Evolutionary conservation across 2,329 filamentous ascomycete genomes (phyloP), one percentile per base, ranked within the genome.

Genomic region (Alternaria panax): DNA sequence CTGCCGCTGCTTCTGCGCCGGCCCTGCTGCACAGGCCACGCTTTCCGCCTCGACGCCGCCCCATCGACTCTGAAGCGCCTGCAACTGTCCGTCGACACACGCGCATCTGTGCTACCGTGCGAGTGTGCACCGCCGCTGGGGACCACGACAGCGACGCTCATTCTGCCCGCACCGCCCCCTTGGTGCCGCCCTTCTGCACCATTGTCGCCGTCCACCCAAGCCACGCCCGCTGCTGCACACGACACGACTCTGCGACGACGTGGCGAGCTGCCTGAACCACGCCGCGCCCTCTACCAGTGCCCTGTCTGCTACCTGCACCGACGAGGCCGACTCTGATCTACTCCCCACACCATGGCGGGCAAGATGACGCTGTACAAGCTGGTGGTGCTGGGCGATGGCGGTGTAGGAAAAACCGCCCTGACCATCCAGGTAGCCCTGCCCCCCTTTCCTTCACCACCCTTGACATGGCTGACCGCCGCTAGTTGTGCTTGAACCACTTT

Each of bases 401-500:
- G 93, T 81, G 93, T 97, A 63, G 93, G 93, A 71, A 97, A 97
- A 82, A 97, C 93, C 51, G 93, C 93, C 74, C 84, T 97, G 77
- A 97, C 93, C 59, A 97, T 97, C 77, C 93, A 88, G 82, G 86
- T 88, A 94, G 81, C 92, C 54, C 30, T 16, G 5, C 32, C 43
- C 45, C 34, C 34, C 47, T 24, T 18, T 42, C 14, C 25, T 24
- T 25, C 38, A 36, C 34, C 38, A n/a, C n/a, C 28, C 28, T 24
- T 63, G 52, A 54, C 42, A 25, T 46, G 20, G 51, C 66, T 72
- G 47, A 74, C 64, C 18, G n/a, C 22, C 20, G 62, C 52, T 73
- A 99, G 88, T 86, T 99, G 73, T 98, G 95, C 80, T 83, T 98
- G 75, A 96, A 98, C 81, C 95, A 99, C 81, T 99, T 99, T 79